Percentiles rank a stretch among this genome's conserved stretches.
Evolutionary conservation across 75 land plant genomes (phyloP).

Genomic region (Picea glauca): DNA sequence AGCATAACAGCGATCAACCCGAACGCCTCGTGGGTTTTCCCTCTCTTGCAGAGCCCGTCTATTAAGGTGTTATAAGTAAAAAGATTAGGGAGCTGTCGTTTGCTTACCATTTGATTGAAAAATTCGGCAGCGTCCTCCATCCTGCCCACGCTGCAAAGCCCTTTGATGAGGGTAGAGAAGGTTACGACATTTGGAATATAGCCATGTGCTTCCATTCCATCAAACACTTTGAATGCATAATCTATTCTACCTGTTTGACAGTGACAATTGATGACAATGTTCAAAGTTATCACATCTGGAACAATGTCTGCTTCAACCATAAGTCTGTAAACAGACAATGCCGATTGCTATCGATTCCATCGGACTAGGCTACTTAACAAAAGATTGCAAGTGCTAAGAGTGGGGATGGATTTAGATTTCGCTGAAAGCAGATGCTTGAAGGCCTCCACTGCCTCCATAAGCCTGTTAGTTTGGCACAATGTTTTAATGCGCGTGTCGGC

Average conservation of each 20-base stretch:
- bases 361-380: slow-evolving; percentile 9
- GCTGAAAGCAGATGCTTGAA: background rate
- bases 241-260: background rate
- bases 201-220: background rate
- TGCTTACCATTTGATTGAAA: slow-evolving; percentile 2
- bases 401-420: background rate
- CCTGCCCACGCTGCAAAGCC: slow-evolving; percentile 6
- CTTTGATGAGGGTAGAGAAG: slow-evolving; percentile 27
- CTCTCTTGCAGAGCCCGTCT: slow-evolving; percentile 2
- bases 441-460: background rate
- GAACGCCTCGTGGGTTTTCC: slow-evolving; percentile 10
- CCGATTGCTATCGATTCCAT: background rate
- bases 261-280: slow-evolving; percentile 13
- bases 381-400: slow-evolving; percentile 14
- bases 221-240: slow-evolving; percentile 10
- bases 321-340: slow-evolving; percentile 8
- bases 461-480: background rate
- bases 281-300: slow-evolving; percentile 11
- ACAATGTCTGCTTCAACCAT: slow-evolving; percentile 3
- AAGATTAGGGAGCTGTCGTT: slow-evolving; percentile 13
- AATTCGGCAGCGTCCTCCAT: background rate
- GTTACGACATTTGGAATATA: slow-evolving; percentile 18
- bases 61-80: slow-evolving; percentile 15
- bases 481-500: background rate
- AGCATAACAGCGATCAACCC: slow-evolving; percentile 15